Base-by-base conservation (phyloP, 2,329 filamentous ascomycete species). In the Metarhizium rileyi region DNA sequence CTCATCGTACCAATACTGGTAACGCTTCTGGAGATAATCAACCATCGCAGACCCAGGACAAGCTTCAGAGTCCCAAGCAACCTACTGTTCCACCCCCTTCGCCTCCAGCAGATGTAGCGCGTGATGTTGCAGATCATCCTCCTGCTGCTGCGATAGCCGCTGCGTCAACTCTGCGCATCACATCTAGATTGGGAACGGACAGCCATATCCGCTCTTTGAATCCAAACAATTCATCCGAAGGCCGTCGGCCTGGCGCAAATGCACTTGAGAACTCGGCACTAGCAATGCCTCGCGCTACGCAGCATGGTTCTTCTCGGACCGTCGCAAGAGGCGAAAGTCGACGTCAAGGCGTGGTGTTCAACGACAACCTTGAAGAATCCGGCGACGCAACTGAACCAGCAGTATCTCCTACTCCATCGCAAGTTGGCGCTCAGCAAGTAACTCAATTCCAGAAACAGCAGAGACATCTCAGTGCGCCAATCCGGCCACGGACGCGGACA, bases 141-240 rank as follows among this genome's bases (percentile, higher is more conserved):
- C 47, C 47, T 36, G 44, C 44, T 25, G 47, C 46, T 10, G 43
- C 44, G 2, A 61, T 66, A 57, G 66, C 33, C 9, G 44, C 50
- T 51, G 61, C 61, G 43, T 59, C 61, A 47, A 67, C 63, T 53
- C 54, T 69, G 42, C 59, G 65, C 47, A 63, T 68, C 42, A 58
- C 63, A 48, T 66, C 64, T 53, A 59, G 65, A 49, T 53, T 26
- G 23, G 56, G 57, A 47, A 53, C 60, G 48, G 66, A 70, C 56
- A 60, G 64, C 55, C 78, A 76, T 43, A 78, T 84, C 59, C 80
- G 84, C 54, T 70, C 82, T 50, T 81, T 86, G 55, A 86, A 83
- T 53, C 83, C 84, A 56, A 84, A 88, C 41, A 67, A 36, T 46
- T 26, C 66, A 40, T 55, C 62, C 53, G 73, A 75, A 41, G 51